These are phyloP conservation scores for Lentinula sp. DNA, from an alignment of 768 basidiomycete species.

Conservation along the genomic window DNA sequence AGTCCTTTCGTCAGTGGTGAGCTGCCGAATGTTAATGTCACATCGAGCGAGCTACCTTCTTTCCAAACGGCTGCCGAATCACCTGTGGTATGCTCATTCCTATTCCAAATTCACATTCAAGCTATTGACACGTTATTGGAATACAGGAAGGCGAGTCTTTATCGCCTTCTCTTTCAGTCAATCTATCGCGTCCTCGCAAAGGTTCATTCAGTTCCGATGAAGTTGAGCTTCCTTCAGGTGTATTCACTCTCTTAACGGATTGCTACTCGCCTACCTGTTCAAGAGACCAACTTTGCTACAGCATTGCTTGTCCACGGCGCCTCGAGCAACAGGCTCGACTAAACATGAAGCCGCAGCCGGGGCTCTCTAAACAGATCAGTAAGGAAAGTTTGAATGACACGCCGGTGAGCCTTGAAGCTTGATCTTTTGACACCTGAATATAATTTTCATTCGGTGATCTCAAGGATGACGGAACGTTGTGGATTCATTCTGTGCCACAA, in stretches of 20 bases:
- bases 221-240: slow-evolving; percentile 77
- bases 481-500: slow-evolving; percentile 95
- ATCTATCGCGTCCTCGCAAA: slow-evolving; percentile 22
- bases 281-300: slow-evolving; percentile 91
- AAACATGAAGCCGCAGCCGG: slow-evolving; percentile 92
- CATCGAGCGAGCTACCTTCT: slow-evolving; percentile 9
- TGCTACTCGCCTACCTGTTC: slow-evolving; percentile 99
- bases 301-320: slow-evolving; percentile 91
- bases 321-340: slow-evolving; percentile 91
- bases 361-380: slow-evolving; percentile 78
- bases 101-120: neutral
- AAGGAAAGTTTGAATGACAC: slow-evolving; percentile 77
- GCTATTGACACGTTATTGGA: neutral
- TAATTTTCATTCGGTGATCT: slow-evolving; percentile 6
- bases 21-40: slow-evolving; percentile 27
- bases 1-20: slow-evolving; percentile 85
- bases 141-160: slow-evolving; percentile 22
- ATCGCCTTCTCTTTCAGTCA: slow-evolving; percentile 18
- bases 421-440: neutral
- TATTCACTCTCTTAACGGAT: slow-evolving; percentile 93
- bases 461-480: slow-evolving; percentile 64
- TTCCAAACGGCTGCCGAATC: slow-evolving; percentile 12
- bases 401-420: slow-evolving; percentile 47
- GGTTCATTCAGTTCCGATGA: slow-evolving; percentile 50
- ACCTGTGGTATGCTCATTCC: slow-evolving; percentile 8